Evolutionary conservation across 1,284 basidiomycete species (phyloP), one percentile per base, ranked within the genome.

Genomic region (Meira nashicola): DNA sequence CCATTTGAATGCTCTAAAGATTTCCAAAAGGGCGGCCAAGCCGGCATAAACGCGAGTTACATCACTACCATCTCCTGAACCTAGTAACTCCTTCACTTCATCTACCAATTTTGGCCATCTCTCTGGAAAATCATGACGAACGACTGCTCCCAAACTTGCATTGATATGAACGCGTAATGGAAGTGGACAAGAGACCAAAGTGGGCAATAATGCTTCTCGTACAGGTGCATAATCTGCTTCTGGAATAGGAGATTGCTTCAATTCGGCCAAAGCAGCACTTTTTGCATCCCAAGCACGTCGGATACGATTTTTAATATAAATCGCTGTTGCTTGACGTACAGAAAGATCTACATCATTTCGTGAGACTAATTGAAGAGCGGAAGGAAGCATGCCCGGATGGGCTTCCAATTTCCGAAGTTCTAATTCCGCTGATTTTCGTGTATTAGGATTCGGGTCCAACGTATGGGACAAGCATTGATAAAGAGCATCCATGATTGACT

Each of bases 281-380:
- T 54, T 43, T 15, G 55, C 15, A 48, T 76, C 74, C 76, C 76
- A 78, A 19, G 66, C 62, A 2, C 65, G 53, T 10, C 67, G 57
- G 10, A 77, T 65, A 49, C 76, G 73, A 60, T 78, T 78, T 64
- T 78, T 78, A 28, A 73, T 60, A 63, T 76, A 74, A 60, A 78
- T 71, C 21, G 76, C 63, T 10, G 74, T 67, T 1, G 76, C 76
- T 57, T 76, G 76, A 25, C 76, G 63, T 8, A 73, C 62, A 2
- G 70, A 51, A 12, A 66, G 19, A 37, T 75, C 71, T 11, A 69
- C 57, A 28, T 77, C 65, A 14, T 57, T 19, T 19, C 67, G 62
- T 1, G 67, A 58, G 5, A 77, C 63, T 19, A 78, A 50, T 48
- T 73, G 68, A 41, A 78, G 70, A 50, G 69, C 71, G 15, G 68